Evolutionary conservation across 2,329 filamentous ascomycete genomes (phyloP), one percentile per base, ranked within the genome.

Genomic region (Helicocarpus griseus): DNA sequence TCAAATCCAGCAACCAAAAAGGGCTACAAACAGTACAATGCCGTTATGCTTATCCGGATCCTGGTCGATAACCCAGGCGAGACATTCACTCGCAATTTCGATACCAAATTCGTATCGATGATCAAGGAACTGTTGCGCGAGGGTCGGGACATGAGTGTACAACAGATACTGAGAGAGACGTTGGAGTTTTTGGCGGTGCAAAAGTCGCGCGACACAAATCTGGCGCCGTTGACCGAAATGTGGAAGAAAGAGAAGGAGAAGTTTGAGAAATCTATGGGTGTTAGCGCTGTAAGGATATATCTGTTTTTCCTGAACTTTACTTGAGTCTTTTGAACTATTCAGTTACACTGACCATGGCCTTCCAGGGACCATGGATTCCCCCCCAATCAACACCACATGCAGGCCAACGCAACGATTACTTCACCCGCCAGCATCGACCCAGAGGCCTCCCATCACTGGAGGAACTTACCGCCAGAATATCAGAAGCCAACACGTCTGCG

Each of bases 11-110:
- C 87, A 69, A 76, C 70, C 57, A 65, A 65, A 31, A 70, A 75
- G 41, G 81, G 87, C 8, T 82, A 86, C 61, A 82, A 84, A 59
- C 91, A 97, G 69, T 97, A 96, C 77, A 96, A 97, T 72, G 86
- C 89, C 56, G 83, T 97, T 63, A 97, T 97, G 93, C 79, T 98
- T 51, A 77, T 94, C 59, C 85, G 91, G 55, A 98, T 98, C 63
- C 75, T 98, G 58, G 78, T 83, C 60, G 90, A 97, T 68, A 96
- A 98, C 66, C 93, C 93, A 0, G 91, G 91, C 28, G 78, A 79
- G 49, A 89, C 83, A 1, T 98, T 98, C 63, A 95, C 91, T n/a
- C 80, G 86, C 58, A 90, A 95, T 66, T 69, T 97, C 39, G 90
- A 96, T 68, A 78, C 83, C 63, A 88, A 88, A 62, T 97, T 96